phyloP scores from a whole-genome alignment of 768 basidiomycete species.

The Mycena kentingensis region DNA sequence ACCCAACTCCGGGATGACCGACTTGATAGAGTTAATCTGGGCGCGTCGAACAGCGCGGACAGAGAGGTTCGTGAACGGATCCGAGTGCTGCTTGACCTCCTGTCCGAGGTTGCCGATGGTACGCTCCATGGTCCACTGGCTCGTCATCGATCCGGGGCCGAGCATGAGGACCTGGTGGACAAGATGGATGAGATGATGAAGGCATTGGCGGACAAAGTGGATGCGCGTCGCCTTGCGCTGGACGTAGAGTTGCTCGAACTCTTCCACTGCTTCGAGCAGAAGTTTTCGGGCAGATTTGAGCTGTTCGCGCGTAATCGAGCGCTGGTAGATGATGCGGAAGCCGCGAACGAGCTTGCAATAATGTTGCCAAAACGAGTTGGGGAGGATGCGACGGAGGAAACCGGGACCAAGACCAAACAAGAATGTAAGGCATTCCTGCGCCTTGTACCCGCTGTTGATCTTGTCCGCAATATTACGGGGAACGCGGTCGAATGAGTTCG shows the following conservation, averaged over 20 bases:
- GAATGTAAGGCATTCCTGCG: conserved; percentile 27
- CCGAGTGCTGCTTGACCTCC: no score
- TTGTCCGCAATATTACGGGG: conserved; percentile 30
- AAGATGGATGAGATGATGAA: conserved; percentile 6
- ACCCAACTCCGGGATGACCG: conserved; percentile 14
- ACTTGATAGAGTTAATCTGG: conserved; percentile 17
- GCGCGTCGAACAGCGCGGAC: conserved; percentile 1
- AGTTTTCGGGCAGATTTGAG: background rate
- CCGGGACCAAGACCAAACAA: conserved; percentile 23
- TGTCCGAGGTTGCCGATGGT: no score
- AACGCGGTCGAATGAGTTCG: conserved; percentile 21
- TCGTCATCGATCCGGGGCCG: conserved; percentile 1
- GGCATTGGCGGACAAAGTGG: conserved; percentile 10
- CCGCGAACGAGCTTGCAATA: conserved; percentile 25
- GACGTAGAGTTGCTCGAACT: conserved; percentile 7
- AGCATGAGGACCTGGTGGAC: background rate
- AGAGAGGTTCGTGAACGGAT: no score
- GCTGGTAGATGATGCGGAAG: no score
- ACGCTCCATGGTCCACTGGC: conserved; percentile 15
- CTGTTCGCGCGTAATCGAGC: background rate
- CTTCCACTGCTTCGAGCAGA: background rate
- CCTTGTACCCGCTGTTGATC: conserved; percentile 31
- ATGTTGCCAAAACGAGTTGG: conserved; percentile 18
- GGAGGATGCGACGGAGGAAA: conserved; percentile 22
- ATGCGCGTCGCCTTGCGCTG: background rate